These are phyloP conservation scores for Hsuehochloa calcarea DNA, from an alignment of 176 grass and related monocot species.

Conservation along the genomic window DNA sequence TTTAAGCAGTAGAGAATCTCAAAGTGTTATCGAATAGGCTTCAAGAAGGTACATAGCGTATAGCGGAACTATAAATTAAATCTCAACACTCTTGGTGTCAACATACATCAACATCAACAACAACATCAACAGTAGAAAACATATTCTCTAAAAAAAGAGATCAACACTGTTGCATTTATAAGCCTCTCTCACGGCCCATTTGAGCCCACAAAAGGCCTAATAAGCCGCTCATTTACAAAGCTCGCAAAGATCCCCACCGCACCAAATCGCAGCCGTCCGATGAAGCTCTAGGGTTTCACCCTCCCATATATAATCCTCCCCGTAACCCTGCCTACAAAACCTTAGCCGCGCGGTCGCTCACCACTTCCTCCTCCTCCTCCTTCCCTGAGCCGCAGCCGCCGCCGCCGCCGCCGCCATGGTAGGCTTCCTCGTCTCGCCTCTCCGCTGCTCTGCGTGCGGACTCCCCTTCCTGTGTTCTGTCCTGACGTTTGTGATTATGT, in stretches of 20 bases:
- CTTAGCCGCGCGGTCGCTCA: conserved; percentile 27
- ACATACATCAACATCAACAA: no score
- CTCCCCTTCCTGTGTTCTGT: background rate
- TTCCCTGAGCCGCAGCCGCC: background rate
- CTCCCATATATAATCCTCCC: background rate
- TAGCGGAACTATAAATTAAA: no score
- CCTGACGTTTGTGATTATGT: background rate
- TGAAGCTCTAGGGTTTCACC: conserved; percentile 41
- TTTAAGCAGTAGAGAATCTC: no score
- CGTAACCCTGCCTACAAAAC: background rate
- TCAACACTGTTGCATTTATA: background rate
- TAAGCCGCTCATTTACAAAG: background rate
- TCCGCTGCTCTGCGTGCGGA: background rate
- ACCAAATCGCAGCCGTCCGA: conserved; percentile 39
- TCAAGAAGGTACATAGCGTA: no score
- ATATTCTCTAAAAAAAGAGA: no score
- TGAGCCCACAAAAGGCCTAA: background rate
- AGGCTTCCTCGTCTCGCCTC: background rate
- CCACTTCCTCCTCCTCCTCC: background rate
- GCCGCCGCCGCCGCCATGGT: conserved; percentile 33
- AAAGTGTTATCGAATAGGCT: no score
- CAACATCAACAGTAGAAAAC: no score
- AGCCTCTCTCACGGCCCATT: background rate
- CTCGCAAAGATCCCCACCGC: background rate
- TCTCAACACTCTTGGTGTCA: no score